Conservation (phyloP, 1,139 yeast genomes). For the Casaregolazyma suthepensis region DNA sequence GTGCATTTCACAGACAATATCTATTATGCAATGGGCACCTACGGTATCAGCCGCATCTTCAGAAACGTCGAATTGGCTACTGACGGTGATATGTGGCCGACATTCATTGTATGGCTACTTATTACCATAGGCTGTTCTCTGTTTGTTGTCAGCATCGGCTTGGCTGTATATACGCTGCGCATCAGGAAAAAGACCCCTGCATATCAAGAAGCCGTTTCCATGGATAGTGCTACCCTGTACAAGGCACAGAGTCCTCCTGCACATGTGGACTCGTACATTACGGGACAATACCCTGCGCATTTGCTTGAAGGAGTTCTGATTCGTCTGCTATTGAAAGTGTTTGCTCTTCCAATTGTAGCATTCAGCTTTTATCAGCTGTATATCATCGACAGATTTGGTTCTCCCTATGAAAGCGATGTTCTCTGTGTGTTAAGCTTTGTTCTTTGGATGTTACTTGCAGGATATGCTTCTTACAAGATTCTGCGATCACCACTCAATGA, state of each 20-base stretch:
- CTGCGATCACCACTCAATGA: not conserved
- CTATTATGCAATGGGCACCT: constrained; percentile 20
- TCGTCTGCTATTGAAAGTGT: constrained; percentile 23
- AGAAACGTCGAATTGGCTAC: constrained; percentile 23
- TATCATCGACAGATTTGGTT: constrained; percentile 18
- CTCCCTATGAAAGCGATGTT: constrained; percentile 25
- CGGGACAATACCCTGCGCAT: constrained; percentile 13
- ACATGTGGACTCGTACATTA: not conserved
- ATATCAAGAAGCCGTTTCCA: not conserved
- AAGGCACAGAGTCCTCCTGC: not conserved
- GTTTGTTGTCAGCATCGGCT: constrained; percentile 13
- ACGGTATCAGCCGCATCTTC: constrained; percentile 28
- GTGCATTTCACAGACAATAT: constrained; percentile 22
- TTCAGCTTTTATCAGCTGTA: constrained; percentile 31
- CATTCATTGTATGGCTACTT: constrained; percentile 31
- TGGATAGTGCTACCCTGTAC: not conserved
- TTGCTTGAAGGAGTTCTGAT: constrained; percentile 26
- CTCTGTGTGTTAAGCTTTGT: constrained; percentile 29
- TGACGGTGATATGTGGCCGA: constrained; percentile 32
- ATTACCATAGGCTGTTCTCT: constrained; percentile 20
- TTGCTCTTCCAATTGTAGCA: constrained; percentile 31
- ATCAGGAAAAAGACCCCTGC: not conserved
- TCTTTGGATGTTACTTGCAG: constrained; percentile 25
- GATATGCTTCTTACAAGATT: constrained; percentile 17
- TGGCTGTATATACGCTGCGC: not conserved